These are phyloP conservation scores for Leccinum pallidistipes DNA, from an alignment of 1,284 basidiomycete species.

Conservation along the genomic window DNA sequence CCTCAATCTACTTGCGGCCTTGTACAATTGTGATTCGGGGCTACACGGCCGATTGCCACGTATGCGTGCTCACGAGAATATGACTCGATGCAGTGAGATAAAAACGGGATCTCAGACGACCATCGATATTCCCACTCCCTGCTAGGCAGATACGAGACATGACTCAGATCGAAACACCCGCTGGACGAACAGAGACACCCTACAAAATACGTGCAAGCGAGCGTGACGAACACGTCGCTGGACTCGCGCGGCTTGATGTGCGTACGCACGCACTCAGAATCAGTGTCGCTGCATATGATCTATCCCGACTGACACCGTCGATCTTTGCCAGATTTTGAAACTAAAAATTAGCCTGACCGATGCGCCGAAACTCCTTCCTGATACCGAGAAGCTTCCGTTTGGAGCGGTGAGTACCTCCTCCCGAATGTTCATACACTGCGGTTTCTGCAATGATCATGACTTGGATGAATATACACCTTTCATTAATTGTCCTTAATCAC, in stretches of 20 bases:
- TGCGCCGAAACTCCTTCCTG: conserved; percentile 38
- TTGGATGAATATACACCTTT: neutral
- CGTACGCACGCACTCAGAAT: conserved; percentile 2
- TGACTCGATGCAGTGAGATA: conserved; percentile 2
- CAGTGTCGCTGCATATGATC: neutral
- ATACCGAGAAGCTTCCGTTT: conserved; percentile 38
- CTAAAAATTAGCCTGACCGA: conserved; percentile 39
- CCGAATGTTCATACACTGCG: neutral
- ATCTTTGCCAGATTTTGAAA: conserved; percentile 40
- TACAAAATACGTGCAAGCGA: neutral
- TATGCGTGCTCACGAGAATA: neutral
- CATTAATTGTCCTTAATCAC: neutral
- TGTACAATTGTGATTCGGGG: neutral
- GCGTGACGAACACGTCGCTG: neutral
- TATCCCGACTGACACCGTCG: neutral
- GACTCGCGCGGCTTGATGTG: conserved; percentile 22
- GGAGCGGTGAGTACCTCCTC: conserved; percentile 36
- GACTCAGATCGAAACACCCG: conserved; percentile 1
- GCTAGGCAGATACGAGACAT: conserved; percentile 2
- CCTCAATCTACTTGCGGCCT: neutral
- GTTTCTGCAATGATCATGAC: neutral
- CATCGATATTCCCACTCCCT: neutral
- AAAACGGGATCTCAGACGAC: neutral
- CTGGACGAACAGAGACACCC: conserved; percentile 1
- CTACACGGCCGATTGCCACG: neutral